phyloP scores from a whole-genome alignment of 2,329 filamentous ascomycete species.

The Monilinia laxa region DNA sequence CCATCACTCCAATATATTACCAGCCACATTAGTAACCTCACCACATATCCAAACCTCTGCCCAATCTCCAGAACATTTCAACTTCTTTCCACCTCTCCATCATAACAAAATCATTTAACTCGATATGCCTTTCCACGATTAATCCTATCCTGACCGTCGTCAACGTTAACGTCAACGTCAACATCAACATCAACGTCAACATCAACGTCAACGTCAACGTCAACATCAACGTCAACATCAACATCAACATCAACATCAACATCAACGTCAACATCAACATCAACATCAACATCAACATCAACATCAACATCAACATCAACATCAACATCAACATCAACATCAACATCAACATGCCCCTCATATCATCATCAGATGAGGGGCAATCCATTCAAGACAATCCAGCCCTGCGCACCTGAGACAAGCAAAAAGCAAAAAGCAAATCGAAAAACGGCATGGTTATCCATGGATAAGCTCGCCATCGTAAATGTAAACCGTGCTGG shows the following conservation, averaged over 20 bases:
- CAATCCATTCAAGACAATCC: slow-evolving; percentile 9
- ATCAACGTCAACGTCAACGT: too few species aligned
- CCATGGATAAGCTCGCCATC: background rate
- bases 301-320: too few species aligned
- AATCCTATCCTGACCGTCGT: background rate
- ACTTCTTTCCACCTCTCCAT: background rate
- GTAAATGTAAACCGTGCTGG: background rate
- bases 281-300: too few species aligned
- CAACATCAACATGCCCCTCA: too few species aligned
- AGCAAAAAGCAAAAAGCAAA: background rate
- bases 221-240: too few species aligned
- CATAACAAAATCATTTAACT: background rate
- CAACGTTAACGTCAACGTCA: too few species aligned
- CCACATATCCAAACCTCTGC: background rate
- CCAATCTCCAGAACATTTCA: background rate
- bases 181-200: too few species aligned
- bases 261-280: too few species aligned
- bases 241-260: too few species aligned
- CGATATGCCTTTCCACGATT: background rate
- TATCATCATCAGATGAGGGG: background rate
- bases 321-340: too few species aligned
- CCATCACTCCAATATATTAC: background rate
- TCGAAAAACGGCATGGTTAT: background rate
- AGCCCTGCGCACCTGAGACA: background rate
- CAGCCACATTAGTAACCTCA: slow-evolving; percentile 4